phyloP scores from a whole-genome alignment of 106 monocot genomes.

The Gastrodia elata region DNA sequence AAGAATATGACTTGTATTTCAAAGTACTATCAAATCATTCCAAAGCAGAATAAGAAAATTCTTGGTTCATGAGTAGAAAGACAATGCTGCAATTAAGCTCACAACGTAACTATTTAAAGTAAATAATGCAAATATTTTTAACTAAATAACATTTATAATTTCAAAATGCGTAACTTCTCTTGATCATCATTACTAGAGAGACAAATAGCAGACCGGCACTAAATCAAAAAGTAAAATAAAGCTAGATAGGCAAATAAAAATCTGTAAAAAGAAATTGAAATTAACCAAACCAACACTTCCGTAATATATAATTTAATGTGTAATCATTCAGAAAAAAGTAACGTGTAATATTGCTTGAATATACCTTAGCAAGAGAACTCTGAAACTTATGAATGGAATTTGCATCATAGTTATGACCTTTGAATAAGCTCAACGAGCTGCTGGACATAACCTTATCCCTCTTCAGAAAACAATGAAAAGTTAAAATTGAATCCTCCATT shows the following conservation, averaged over 20 bases:
- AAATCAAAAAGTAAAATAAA: neutral
- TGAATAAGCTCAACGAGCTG: slow-evolving; percentile 25
- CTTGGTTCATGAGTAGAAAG: too few species aligned
- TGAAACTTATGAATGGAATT: slow-evolving; percentile 75
- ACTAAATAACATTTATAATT: neutral
- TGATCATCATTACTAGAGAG: neutral
- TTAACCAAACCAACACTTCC: too few species aligned
- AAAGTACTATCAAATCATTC: too few species aligned
- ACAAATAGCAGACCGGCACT: neutral
- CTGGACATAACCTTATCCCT: slow-evolving; percentile 51
- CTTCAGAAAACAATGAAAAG: slow-evolving; percentile 65
- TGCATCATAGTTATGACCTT: slow-evolving; percentile 33
- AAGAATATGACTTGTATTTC: too few species aligned
- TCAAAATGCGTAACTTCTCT: neutral
- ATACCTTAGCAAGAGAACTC: slow-evolving; percentile 68
- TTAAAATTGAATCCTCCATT: slow-evolving; percentile 59
- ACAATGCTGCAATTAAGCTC: too few species aligned
- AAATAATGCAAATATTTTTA: neutral
- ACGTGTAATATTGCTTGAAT: neutral
- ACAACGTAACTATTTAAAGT: too few species aligned
- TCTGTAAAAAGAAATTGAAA: too few species aligned
- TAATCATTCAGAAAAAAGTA: neutral
- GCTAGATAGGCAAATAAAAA: neutral
- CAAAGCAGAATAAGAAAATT: too few species aligned
- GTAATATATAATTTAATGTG: neutral